These are phyloP conservation scores for Lomentospora prolificans DNA, from an alignment of 2,329 filamentous ascomycete species.

Conservation along the genomic window DNA sequence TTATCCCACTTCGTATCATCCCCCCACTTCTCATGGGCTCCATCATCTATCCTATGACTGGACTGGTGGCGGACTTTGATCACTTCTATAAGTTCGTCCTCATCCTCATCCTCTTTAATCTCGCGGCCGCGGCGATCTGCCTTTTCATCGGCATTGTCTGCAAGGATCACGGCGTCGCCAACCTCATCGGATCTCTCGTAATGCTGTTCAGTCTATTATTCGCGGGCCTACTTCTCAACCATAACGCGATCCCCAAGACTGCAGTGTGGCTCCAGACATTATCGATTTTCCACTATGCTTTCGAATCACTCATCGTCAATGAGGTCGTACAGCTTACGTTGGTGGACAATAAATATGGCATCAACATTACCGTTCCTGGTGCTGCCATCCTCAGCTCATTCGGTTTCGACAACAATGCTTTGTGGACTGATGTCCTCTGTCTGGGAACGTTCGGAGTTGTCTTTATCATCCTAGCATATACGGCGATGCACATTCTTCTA, in stretches of 20 bases:
- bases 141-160: constrained; percentile 95
- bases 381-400: constrained; percentile 91
- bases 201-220: constrained; percentile 97
- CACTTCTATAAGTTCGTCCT: constrained; percentile 90
- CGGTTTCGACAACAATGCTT: constrained; percentile 78
- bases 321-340: constrained; percentile 81
- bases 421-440: constrained; percentile 77
- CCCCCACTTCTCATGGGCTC: constrained; percentile 91
- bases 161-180: constrained; percentile 83
- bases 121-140: constrained; percentile 87
- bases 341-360: constrained; percentile 87
- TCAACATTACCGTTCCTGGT: constrained; percentile 93
- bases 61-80: constrained; percentile 67
- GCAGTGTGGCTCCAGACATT: constrained; percentile 86
- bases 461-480: constrained; percentile 83
- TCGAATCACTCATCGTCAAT: constrained; percentile 18
- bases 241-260: constrained; percentile 78
- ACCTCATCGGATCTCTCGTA: constrained; percentile 84
- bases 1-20: constrained; percentile 85
- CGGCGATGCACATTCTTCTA: constrained; percentile 85
- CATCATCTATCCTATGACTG: constrained; percentile 97
- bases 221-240: constrained; percentile 86
- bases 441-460: constrained; percentile 70
- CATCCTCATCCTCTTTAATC: constrained; percentile 88
- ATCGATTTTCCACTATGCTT: constrained; percentile 61